Evolutionary conservation across 1,284 basidiomycete genomes (phyloP).

Genomic region (Cryptococcus maquisensis): DNA sequence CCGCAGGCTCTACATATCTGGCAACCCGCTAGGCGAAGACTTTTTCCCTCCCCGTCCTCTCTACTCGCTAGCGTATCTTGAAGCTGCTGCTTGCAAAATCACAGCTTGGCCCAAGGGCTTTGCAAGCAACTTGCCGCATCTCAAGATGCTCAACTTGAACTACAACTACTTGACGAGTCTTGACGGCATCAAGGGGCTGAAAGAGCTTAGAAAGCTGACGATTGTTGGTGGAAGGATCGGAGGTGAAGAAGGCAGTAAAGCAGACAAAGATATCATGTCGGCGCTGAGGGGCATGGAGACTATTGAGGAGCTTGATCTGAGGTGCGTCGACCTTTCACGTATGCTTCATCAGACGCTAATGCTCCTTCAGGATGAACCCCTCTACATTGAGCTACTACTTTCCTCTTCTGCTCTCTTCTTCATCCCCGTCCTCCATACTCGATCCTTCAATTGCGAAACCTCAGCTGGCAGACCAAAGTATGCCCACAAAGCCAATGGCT

Average conservation of each 20-base stretch:
- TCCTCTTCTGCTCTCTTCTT: constrained; percentile 61
- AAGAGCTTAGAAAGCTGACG: constrained; percentile 71
- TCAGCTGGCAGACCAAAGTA: neutral
- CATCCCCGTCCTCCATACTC: constrained; percentile 2
- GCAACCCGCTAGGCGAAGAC: constrained; percentile 46
- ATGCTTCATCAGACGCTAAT: neutral
- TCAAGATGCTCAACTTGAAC: constrained; percentile 89
- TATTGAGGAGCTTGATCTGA: constrained; percentile 83
- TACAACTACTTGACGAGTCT: constrained; percentile 83
- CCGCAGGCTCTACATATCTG: constrained; percentile 89
- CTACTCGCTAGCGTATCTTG: constrained; percentile 87
- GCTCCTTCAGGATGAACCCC: constrained; percentile 73
- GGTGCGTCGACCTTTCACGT: constrained; percentile 56
- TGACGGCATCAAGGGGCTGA: constrained; percentile 66
- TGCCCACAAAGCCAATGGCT: neutral
- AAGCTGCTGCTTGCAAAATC: constrained; percentile 85
- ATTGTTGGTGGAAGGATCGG: constrained; percentile 75
- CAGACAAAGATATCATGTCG: constrained; percentile 54
- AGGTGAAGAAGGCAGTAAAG: constrained; percentile 46
- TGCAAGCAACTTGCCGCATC: constrained; percentile 68
- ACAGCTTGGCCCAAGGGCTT: constrained; percentile 67
- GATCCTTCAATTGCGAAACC: constrained; percentile 4
- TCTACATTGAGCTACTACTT: constrained; percentile 92
- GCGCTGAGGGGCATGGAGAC: constrained; percentile 65
- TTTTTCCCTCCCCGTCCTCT: constrained; percentile 59